phyloP scores from a whole-genome alignment of 345 rosid genomes.

The Trapa bicornis region DNA sequence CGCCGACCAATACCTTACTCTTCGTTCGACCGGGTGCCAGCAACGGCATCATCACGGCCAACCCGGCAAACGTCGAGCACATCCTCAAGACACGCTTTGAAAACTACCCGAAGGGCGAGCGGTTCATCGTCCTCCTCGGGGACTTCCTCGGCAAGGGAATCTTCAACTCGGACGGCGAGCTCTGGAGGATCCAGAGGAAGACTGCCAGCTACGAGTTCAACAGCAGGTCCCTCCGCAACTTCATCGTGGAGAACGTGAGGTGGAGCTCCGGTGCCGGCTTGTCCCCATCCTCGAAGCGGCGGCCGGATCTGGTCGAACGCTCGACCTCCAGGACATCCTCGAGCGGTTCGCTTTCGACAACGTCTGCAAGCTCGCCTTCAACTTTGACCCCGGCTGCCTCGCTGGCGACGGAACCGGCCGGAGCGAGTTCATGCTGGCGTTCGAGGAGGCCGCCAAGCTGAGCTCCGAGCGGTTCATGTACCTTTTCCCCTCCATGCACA shows the following conservation, averaged over 20 bases:
- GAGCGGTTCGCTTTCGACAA: constrained; percentile 38
- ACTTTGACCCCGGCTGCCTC: constrained; percentile 29
- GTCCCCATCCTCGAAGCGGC: constrained; percentile 19
- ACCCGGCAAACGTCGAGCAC: constrained; percentile 26
- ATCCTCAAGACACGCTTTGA: constrained; percentile 30
- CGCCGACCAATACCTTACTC: constrained; percentile 19
- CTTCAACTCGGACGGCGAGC: constrained; percentile 32
- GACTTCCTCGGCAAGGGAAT: constrained; percentile 38
- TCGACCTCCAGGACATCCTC: constrained; percentile 29
- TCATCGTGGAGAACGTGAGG: constrained; percentile 20
- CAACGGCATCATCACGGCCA: constrained; percentile 25
- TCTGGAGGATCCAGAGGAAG: constrained; percentile 31
- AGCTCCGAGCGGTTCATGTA: constrained; percentile 9
- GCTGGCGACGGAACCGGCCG: constrained; percentile 14
- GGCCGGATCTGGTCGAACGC: background rate
- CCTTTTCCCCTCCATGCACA: constrained; percentile 6
- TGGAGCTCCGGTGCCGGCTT: constrained; percentile 20
- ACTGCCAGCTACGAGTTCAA: constrained; percentile 36
- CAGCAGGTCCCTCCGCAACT: constrained; percentile 26
- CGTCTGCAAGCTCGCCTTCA: constrained; percentile 32
- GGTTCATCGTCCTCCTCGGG: constrained; percentile 13
- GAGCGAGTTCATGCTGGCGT: constrained; percentile 21
- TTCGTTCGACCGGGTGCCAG: constrained; percentile 18
- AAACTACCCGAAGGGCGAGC: constrained; percentile 31
- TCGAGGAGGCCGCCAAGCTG: constrained; percentile 22